Conservation (phyloP, 2,329 filamentous ascomycete species). For the Colletotrichum tropicicola region DNA sequence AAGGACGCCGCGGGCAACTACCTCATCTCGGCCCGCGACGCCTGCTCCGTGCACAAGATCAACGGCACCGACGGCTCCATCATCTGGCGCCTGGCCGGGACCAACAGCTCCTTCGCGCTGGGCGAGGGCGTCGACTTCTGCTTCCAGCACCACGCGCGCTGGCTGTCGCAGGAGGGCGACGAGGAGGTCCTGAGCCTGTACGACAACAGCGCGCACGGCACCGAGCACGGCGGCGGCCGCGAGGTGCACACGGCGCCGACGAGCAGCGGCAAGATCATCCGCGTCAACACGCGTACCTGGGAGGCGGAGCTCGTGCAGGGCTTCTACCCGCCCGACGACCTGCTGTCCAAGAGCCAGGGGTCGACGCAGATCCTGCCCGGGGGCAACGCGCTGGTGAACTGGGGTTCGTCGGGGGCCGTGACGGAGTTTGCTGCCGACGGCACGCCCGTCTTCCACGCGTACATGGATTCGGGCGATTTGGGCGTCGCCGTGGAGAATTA, state of each 20-base stretch:
- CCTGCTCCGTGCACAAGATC: conserved; percentile 55
- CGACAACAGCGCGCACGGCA: conserved; percentile 59
- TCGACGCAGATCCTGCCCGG: conserved; percentile 63
- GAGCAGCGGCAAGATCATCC: conserved; percentile 57
- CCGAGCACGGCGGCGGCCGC: conserved; percentile 46
- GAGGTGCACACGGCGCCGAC: conserved; percentile 33
- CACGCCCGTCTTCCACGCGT: conserved; percentile 60
- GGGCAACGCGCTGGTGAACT: conserved; percentile 64
- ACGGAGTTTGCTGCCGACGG: conserved; percentile 59
- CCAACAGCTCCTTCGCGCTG: conserved; percentile 48
- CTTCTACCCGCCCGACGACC: conserved; percentile 57
- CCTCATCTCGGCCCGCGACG: conserved; percentile 36
- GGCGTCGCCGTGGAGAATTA: conserved; percentile 58
- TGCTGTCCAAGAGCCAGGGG: conserved; percentile 58
- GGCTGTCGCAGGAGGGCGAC: conserved; percentile 44
- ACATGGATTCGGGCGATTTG: conserved; percentile 49
- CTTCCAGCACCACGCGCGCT: conserved; percentile 63
- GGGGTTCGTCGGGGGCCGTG: conserved; percentile 59
- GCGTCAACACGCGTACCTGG: conserved; percentile 53
- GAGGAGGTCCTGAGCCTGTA: conserved; percentile 61
- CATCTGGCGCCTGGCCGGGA: conserved; percentile 63
- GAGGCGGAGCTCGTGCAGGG: conserved; percentile 56
- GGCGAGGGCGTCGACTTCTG: conserved; percentile 47
- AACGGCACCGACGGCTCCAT: conserved; percentile 55
- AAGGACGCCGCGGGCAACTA: conserved; percentile 44